Evolutionary conservation across 2,329 filamentous ascomycete genomes (phyloP).

Genomic region (Helotiales sp.): DNA sequence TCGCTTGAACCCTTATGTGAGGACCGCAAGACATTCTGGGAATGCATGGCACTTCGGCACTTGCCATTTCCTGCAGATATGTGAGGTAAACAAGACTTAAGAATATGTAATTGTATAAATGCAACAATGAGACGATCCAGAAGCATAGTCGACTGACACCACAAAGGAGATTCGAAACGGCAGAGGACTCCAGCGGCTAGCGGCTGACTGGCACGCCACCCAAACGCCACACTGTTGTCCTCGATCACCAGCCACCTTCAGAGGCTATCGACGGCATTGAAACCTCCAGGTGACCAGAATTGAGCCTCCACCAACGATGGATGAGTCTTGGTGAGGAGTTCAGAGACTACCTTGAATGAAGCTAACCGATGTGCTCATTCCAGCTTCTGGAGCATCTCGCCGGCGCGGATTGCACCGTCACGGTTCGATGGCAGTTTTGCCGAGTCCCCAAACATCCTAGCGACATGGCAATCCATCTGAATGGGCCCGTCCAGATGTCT

Average conservation of each 20-base stretch:
- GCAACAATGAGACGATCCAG: not conserved
- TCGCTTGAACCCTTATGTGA: too few species aligned
- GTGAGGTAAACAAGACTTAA: not conserved
- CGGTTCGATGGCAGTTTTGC: not conserved
- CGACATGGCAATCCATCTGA: not conserved
- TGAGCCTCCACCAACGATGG: conserved; percentile 4
- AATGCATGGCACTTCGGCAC: not conserved
- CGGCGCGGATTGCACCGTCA: not conserved
- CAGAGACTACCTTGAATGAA: not conserved
- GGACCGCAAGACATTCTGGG: too few species aligned
- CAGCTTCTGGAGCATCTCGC: not conserved
- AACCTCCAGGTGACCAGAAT: not conserved
- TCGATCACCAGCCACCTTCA: conserved; percentile 6
- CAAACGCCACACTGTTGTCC: conserved; percentile 3
- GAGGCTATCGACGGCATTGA: not conserved
- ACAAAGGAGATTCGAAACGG: not conserved
- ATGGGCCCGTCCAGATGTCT: not conserved
- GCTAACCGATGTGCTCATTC: not conserved
- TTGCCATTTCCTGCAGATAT: not conserved
- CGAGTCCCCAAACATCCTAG: not conserved
- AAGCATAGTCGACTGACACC: not conserved
- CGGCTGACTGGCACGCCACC: not conserved
- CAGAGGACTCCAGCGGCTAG: not conserved
- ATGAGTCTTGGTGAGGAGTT: not conserved
- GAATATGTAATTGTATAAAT: not conserved